Evolutionary conservation across 805 yeast genomes (phyloP), one percentile per base, ranked within the genome.

Genomic region (Schizosaccharomyces cryophilus): DNA sequence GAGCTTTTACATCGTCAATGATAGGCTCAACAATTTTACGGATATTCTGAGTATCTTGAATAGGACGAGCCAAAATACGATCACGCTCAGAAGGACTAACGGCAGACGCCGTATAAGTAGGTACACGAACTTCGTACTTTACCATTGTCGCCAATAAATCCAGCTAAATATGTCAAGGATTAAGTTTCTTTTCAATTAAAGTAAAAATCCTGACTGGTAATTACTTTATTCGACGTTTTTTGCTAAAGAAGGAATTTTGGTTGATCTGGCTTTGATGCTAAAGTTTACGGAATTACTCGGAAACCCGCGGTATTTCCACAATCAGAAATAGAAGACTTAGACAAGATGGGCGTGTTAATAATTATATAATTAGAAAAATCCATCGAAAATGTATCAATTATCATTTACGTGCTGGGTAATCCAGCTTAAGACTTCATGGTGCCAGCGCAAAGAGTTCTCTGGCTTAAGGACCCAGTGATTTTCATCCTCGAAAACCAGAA

Each of bases 1-100:
- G 78, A 5, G 72, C 68, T 66, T 80, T 81, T 31, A 93, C 96
- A 61, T 79, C 78, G 45, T 85, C 81, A 56, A 93, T 82, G 64
- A 93, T 93, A 51, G 98, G 98, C 48, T 82, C 79, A 31, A 94
- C 97, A 61, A 93, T 77, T 65, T 84, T 82, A 95, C 89, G 87
- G 64, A 93, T 94, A 67, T 87, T 93, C 24, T 89, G 78, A 26
- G 96, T 86, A 68, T 85, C 84, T 73, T 93, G 97, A 60, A 87
- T 93, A n/a, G 99, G 99, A 73, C 99, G 84, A 35, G 82, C 78
- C 62, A 93, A 76, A 9, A 93, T 88, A 31, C 75, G 35, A 11
- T 21, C n/a, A 29, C 56, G 56, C 17, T 51, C 56, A 17, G 21
- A 21, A 29, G 56, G 30, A 29, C 35, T 51, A 17, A 51, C 19